A percentile compares a stretch with the other conserved stretches of the same genome.
Conservation (phyloP, 1,284 basidiomycete species). For the Marasmius oreades region DNA sequence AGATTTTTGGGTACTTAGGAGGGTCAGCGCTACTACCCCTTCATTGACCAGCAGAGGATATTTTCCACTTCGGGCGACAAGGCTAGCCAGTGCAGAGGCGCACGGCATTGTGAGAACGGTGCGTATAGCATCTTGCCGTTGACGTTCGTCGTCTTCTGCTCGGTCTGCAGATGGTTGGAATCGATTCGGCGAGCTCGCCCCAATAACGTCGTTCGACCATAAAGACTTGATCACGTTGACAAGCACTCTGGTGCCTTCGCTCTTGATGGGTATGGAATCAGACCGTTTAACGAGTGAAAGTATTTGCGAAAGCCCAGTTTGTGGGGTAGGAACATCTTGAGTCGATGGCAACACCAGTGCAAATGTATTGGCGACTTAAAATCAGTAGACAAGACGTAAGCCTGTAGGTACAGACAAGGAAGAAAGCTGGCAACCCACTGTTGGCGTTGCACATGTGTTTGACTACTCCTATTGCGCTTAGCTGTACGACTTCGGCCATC, state of each 20-base stretch:
- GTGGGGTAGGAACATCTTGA: slow-evolving; percentile 22
- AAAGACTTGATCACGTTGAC: slow-evolving; percentile 78
- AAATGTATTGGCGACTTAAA: slow-evolving; percentile 66
- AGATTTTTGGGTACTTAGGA: slow-evolving; percentile 62
- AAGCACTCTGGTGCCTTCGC: slow-evolving; percentile 86
- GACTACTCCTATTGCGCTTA: slow-evolving; percentile 82
- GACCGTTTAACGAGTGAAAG: slow-evolving; percentile 76
- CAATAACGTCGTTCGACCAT: slow-evolving; percentile 49
- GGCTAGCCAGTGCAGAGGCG: slow-evolving; percentile 61
- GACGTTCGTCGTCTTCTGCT: slow-evolving; percentile 36
- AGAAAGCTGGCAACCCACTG: slow-evolving; percentile 41
- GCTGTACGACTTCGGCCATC: slow-evolving; percentile 82
- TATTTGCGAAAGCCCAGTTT: slow-evolving; percentile 62
- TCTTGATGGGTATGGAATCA: slow-evolving; percentile 79
- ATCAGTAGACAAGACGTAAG: slow-evolving; percentile 1
- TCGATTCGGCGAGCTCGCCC: slow-evolving; percentile 15
- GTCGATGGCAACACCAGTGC: slow-evolving; percentile 47
- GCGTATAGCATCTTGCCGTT: slow-evolving; percentile 52
- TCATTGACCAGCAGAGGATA: slow-evolving; percentile 90
- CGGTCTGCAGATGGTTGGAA: slow-evolving; percentile 17
- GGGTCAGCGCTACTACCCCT: slow-evolving; percentile 78
- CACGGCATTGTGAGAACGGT: slow-evolving; percentile 49
- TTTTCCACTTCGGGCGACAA: slow-evolving; percentile 74
- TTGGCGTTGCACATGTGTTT: slow-evolving; percentile 84
- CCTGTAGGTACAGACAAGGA: neutral